Conservation (phyloP, 352 stramenopile genomes). For the Globisporangium orthogonon region DNA sequence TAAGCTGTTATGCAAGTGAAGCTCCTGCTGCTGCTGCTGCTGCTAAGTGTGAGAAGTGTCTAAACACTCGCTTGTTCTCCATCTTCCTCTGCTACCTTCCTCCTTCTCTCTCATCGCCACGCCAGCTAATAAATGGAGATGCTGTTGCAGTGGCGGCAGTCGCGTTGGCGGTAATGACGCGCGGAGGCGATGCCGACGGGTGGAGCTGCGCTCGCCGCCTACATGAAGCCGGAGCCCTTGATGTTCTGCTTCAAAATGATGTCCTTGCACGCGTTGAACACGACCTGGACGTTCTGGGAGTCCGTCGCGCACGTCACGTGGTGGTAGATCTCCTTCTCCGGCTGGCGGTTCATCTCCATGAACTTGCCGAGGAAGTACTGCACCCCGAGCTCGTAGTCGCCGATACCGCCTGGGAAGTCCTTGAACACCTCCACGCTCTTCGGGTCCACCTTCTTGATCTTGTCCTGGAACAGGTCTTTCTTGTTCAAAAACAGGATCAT, state of each 20-base stretch:
- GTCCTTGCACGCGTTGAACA: conserved; percentile 96
- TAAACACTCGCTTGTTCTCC: neutral
- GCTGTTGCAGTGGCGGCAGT: conserved; percentile 2
- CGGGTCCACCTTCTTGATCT: conserved; percentile 93
- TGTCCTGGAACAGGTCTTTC: conserved; percentile 95
- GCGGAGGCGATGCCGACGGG: neutral
- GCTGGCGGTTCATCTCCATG: conserved; percentile 92
- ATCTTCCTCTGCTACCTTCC: neutral
- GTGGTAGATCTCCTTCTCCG: conserved; percentile 91
- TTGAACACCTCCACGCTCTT: conserved; percentile 88
- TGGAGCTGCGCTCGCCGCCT: conserved; percentile 11
- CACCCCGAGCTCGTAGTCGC: conserved; percentile 84
- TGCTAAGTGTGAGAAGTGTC: neutral
- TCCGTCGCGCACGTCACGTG: conserved; percentile 96
- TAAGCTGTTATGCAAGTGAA: conserved; percentile 10
- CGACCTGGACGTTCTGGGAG: conserved; percentile 94
- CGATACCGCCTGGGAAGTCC: conserved; percentile 81
- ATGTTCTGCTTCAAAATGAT: conserved; percentile 94
- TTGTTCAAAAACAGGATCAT: conserved; percentile 98
- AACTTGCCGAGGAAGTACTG: conserved; percentile 93
- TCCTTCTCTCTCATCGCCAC: conserved; percentile 2
- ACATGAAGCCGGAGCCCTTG: conserved; percentile 88
- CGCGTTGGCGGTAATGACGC: neutral
- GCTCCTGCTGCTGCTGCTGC: conserved; percentile 3
- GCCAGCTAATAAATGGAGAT: conserved; percentile 10